These are phyloP conservation scores for Penicillium ochrochloron DNA, from an alignment of 495 filamentous ascomycete species.

Conservation along the genomic window DNA sequence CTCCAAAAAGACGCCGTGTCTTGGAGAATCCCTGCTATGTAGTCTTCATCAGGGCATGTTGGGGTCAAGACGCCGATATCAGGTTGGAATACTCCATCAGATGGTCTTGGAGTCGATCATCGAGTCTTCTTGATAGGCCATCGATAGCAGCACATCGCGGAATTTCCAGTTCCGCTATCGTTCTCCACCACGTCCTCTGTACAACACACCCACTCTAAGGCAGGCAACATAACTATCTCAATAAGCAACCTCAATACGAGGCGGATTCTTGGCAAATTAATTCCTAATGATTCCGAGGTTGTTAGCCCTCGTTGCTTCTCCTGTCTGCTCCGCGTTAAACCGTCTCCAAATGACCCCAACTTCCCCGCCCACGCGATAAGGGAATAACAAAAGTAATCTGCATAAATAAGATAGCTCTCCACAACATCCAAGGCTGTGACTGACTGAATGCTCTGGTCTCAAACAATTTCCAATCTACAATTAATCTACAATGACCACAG, in stretches of 20 bases:
- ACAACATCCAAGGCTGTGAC: not conserved
- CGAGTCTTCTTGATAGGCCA: not conserved
- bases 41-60: not conserved
- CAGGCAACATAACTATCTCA: not conserved
- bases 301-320: not conserved
- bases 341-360: conserved; percentile 28
- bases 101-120: conserved; percentile 1
- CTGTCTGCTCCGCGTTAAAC: not conserved
- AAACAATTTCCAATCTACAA: conserved; percentile 6
- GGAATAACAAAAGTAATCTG: not conserved
- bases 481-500: conserved; percentile 22
- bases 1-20: not conserved
- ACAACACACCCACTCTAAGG: not conserved
- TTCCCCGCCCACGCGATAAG: conserved; percentile 20
- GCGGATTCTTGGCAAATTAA: not conserved
- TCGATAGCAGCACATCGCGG: not conserved
- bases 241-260: conserved; percentile 1
- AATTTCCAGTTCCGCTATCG: not conserved
- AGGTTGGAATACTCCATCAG: not conserved
- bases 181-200: not conserved
- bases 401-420: not conserved
- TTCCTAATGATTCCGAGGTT: not conserved
- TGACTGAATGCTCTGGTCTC: not conserved
- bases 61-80: not conserved
- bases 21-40: not conserved